Base-by-base conservation (phyloP, 768 basidiomycete genomes). In the Pleurotus eryngii region DNA sequence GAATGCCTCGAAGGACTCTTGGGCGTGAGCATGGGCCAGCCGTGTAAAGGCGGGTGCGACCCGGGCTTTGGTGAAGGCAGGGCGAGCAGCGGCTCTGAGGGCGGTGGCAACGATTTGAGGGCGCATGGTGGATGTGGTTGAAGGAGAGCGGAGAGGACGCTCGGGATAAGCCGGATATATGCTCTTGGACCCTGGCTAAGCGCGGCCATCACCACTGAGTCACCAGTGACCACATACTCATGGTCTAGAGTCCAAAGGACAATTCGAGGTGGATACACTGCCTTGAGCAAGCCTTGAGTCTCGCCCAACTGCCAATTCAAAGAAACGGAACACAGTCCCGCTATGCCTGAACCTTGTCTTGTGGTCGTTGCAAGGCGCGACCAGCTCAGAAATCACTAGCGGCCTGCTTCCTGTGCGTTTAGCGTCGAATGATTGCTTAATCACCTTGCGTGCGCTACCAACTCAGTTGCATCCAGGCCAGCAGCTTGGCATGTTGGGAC, bases 1-100 rank as follows among this genome's bases (percentile, higher is more conserved):
- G 81, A 98, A 98, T 46, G 89, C 83, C 71, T 97, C 95, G 74
- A 93, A 98, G 15, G 90, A 82, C 77, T 98, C 95, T 72, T 93
- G 87, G 60, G 86, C 84, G 74, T 93, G 92, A 40, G 81, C 83
- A 68, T 70, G 72, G 60, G 79, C 70, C 15, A 66, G 61, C 65
- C 86, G 83, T 60, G 76, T 67, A 65, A 83, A 71, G 56, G 74
- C 63, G 46, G 81, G 76, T 22, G 71, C 60, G 58, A 70, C 60
- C 59, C 79, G 58, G 11, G 24, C 27, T 20, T 30, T 24, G 56
- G 70, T 61, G 59, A 75, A 49, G 27, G 76, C 64, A 55, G 86
- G 81, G 61, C 85, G 81, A 51, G 81, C 78, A 43, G 77, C 73
- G 55, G 76, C 74, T 63, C 87, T 87, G 68, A 90, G 77, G 71